Evolutionary conservation across 1,139 yeast species (phyloP).

Genomic region (Yamadazyma songkhlaensis): DNA sequence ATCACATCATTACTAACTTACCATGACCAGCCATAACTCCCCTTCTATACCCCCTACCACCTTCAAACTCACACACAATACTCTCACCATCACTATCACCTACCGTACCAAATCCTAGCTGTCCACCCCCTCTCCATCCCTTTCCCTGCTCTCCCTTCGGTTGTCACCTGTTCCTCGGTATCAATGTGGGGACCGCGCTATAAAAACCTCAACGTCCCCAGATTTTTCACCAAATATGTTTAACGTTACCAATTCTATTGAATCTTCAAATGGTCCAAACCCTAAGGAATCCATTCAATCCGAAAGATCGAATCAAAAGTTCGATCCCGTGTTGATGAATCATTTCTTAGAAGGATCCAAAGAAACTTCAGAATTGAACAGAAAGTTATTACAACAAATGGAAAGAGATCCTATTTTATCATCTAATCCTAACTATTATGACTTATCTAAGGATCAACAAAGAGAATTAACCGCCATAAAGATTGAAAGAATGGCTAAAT

Average conservation of each 20-base stretch:
- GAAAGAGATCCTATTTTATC: conserved; percentile 50
- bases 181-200: conserved; percentile 1
- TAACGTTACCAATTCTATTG: conserved; percentile 12
- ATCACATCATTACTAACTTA: too few species aligned
- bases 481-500: conserved; percentile 42
- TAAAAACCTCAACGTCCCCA: background rate
- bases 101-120: too few species aligned
- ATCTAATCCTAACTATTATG: conserved; percentile 37
- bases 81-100: too few species aligned
- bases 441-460: conserved; percentile 38
- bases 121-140: too few species aligned
- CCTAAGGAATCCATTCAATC: conserved; percentile 34
- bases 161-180: conserved; percentile 1
- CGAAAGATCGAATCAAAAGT: conserved; percentile 33
- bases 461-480: conserved; percentile 43
- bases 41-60: too few species aligned
- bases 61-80: too few species aligned
- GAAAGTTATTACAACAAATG: conserved; percentile 38
- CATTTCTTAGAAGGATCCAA: conserved; percentile 45
- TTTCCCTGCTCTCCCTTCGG: too few species aligned
- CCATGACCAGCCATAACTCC: too few species aligned
- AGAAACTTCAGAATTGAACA: conserved; percentile 32
- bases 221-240: conserved; percentile 4
- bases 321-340: conserved; percentile 45
- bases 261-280: conserved; percentile 26